Percentiles rank a stretch among this genome's conserved stretches.
Evolutionary conservation across 1,284 basidiomycete species (phyloP).

Genomic region (Sporisorium exsertum): DNA sequence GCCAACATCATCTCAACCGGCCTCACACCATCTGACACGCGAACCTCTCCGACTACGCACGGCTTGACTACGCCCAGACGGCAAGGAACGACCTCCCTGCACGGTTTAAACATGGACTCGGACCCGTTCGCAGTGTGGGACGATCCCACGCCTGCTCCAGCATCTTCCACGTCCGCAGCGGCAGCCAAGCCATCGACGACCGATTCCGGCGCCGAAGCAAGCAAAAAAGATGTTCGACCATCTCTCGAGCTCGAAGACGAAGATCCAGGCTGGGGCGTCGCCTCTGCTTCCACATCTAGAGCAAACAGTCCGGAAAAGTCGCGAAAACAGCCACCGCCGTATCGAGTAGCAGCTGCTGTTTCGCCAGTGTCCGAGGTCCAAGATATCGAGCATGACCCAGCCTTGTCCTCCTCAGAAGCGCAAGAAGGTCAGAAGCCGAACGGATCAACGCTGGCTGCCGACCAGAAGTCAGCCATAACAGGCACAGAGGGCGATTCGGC

Average conservation of each 20-base stretch:
- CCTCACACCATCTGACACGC: background rate
- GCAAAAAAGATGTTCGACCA: conserved; percentile 11
- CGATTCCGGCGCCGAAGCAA: background rate
- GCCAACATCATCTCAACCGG: background rate
- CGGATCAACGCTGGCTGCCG: background rate
- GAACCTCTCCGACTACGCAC: background rate
- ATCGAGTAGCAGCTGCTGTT: background rate
- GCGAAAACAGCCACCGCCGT: conserved; percentile 14
- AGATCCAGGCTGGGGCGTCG: conserved; percentile 42
- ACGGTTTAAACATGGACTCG: conserved; percentile 31
- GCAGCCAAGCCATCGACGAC: background rate
- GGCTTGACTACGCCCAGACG: background rate
- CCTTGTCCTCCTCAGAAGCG: background rate
- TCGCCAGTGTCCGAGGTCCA: background rate
- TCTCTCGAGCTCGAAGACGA: conserved; percentile 38
- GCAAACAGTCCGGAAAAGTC: conserved; percentile 37
- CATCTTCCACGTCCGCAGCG: conserved; percentile 1
- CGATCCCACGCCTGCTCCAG: conserved; percentile 25
- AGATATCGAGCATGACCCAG: background rate
- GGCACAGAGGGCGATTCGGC: background rate
- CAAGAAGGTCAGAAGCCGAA: background rate
- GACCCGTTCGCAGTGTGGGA: conserved; percentile 52
- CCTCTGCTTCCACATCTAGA: conserved; percentile 25
- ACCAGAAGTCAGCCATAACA: background rate
- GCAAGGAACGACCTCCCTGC: no score